Base-by-base conservation (phyloP, 441 rosid species). In the Jatropha podagrica region DNA sequence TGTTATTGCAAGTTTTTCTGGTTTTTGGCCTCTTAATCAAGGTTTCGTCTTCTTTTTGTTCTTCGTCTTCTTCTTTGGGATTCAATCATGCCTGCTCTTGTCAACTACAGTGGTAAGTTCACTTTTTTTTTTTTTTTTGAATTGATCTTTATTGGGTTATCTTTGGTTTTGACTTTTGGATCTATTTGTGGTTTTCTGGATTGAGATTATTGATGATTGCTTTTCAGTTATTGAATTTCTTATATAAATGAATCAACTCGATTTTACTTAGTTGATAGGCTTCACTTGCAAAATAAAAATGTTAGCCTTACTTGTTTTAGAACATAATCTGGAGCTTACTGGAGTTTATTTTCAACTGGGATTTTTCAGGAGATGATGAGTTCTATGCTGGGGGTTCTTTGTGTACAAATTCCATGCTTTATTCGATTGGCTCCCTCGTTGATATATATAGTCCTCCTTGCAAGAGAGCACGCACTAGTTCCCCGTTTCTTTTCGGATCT, bases 11-110 rank as follows among this genome's bases (percentile, higher is more conserved):
- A 38, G 41, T 48, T 81, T 70, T 54, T 65, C 51, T 37, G 68
- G 66, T 67, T 62, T 79, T 65, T 69, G 44, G 69, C 74, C 58
- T 76, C 81, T 81, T 67, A 48, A 40, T 44, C 40, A 26, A 78
- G 74, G 41, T 44, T 78, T 72, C 73, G 71, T 78, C 56, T 56
- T 48, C 64, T 70, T 54, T 64, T 70, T 76, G 61, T 55, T 55
- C 72, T 70, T 44, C 20, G 18, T 17, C 58, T 73, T 78, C 62
- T 56, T 49, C 72, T 65, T 66, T 64, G 9, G 51, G 63, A 41
- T 75, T 77, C 76, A 80, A 77, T 46, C 87, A 91, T 91, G 95
- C 89, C 91, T 79, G 76, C 93, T 80, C 87, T 91, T 73, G 89
- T 89, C 74, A 91, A 91, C 80, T 83, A 79, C 80, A 52, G 76